Evolutionary conservation across 352 stramenopile genomes (phyloP).

Genomic region (Pythium sukuiense): DNA sequence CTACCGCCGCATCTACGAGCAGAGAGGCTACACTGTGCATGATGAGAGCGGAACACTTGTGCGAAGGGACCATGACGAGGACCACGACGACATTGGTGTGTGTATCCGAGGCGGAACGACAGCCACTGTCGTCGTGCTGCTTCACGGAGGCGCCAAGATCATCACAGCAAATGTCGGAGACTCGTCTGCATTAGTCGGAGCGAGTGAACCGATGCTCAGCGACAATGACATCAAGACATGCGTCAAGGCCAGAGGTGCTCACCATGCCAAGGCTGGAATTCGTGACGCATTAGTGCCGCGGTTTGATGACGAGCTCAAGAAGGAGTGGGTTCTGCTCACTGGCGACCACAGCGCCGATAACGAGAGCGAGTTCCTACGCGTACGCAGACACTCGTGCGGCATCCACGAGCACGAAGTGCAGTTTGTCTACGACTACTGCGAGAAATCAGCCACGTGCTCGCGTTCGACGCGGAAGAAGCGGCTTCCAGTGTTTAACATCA

Average conservation of each 20-base stretch:
- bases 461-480: constrained; percentile 21
- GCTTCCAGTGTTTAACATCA: constrained; percentile 41
- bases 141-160: constrained; percentile 66
- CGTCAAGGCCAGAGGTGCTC: constrained; percentile 12
- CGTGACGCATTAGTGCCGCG: constrained; percentile 5
- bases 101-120: constrained; percentile 91
- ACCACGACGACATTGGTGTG: constrained; percentile 33
- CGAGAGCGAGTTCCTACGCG: constrained; percentile 68
- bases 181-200: constrained; percentile 51
- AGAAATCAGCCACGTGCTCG: constrained; percentile 7
- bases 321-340: constrained; percentile 55
- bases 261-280: neutral
- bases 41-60: constrained; percentile 71
- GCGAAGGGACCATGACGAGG: constrained; percentile 32
- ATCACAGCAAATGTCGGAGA: constrained; percentile 86
- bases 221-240: constrained; percentile 27
- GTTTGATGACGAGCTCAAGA: constrained; percentile 28
- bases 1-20: constrained; percentile 64
- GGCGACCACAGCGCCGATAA: constrained; percentile 85
- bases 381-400: constrained; percentile 37
- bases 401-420: constrained; percentile 43
- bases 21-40: constrained; percentile 52
- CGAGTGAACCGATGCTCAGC: constrained; percentile 26
- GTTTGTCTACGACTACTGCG: constrained; percentile 85
- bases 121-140: constrained; percentile 77